Percentiles rank a stretch among this genome's conserved stretches.
These are phyloP conservation scores for Ambispora gerdemannii DNA, from an alignment of 192 early-diverging fungal genomes.

Conservation along the genomic window DNA sequence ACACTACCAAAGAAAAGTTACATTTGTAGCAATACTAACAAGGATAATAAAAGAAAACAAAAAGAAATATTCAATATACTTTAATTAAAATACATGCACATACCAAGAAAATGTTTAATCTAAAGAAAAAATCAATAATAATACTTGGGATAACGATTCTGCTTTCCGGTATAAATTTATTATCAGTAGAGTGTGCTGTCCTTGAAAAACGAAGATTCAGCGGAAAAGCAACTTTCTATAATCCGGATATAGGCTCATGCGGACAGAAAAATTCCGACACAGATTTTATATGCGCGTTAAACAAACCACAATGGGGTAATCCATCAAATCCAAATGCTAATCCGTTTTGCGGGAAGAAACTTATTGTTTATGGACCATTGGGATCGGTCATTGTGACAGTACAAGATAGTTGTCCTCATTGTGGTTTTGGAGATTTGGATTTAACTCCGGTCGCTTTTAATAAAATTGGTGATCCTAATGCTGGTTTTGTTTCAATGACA, in stretches of 20 bases:
- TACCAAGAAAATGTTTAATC: too few relatives aligned
- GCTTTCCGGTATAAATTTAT: not conserved
- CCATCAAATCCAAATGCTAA: conserved; percentile 1
- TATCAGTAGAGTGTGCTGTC: not conserved
- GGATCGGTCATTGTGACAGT: not conserved
- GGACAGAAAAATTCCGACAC: conserved; percentile 16
- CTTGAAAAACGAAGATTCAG: not conserved
- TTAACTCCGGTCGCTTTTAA: conserved; percentile 48
- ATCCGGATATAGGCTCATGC: conserved; percentile 34
- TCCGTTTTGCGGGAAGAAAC: conserved; percentile 1
- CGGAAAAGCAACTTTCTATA: conserved; percentile 33
- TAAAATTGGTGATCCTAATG: conserved; percentile 34
- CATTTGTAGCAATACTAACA: too few relatives aligned
- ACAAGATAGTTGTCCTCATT: conserved; percentile 42
- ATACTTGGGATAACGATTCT: too few relatives aligned
- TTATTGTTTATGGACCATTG: not conserved
- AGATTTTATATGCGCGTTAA: conserved; percentile 39
- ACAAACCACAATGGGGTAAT: not conserved
- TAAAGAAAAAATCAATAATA: too few relatives aligned
- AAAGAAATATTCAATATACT: too few relatives aligned
- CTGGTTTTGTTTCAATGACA: conserved; percentile 31
- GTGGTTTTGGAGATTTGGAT: conserved; percentile 43
- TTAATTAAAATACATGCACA: too few relatives aligned
- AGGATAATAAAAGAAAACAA: too few relatives aligned
- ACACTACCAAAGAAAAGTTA: too few relatives aligned